Conservation (phyloP, 2,329 filamentous ascomycete species). For the Xylariaceae sp. region DNA sequence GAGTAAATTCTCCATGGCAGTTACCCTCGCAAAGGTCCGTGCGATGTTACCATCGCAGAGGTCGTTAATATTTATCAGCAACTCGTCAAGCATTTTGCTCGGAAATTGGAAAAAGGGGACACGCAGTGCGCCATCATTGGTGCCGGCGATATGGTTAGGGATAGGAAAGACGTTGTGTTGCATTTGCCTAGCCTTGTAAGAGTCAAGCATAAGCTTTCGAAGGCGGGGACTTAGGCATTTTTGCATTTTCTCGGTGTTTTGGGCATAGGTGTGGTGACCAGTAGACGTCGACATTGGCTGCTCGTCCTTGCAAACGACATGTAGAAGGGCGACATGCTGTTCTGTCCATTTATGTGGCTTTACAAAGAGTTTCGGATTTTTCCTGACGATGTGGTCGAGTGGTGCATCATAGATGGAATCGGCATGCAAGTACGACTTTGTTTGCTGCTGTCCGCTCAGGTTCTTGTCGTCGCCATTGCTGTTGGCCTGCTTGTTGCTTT, state of each 20-base stretch:
- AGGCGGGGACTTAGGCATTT: too few species aligned
- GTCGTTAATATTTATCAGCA: too few species aligned
- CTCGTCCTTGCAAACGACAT: constrained; percentile 4
- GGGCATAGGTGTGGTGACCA: too few species aligned
- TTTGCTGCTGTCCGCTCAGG: not conserved
- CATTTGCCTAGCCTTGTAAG: not conserved
- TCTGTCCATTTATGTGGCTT: not conserved
- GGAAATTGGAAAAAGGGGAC: not conserved
- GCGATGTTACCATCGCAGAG: too few species aligned
- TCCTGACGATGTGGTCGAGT: constrained; percentile 11
- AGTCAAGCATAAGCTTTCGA: too few species aligned
- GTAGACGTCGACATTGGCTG: too few species aligned
- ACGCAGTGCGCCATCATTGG: not conserved
- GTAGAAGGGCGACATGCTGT: not conserved
- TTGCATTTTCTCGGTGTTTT: not conserved
- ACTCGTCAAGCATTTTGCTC: too few species aligned
- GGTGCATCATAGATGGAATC: constrained; percentile 6
- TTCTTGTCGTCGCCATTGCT: not conserved
- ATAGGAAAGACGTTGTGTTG: not conserved
- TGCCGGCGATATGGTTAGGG: too few species aligned
- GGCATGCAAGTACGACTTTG: not conserved
- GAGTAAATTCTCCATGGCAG: not conserved
- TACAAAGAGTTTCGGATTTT: constrained; percentile 10
- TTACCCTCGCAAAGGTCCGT: too few species aligned
- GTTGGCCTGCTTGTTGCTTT: not conserved